Percentiles rank a stretch among this genome's conserved stretches.
Evolutionary conservation across 495 filamentous ascomycete species (phyloP).

Genomic region (Apiosordaria backusii): DNA sequence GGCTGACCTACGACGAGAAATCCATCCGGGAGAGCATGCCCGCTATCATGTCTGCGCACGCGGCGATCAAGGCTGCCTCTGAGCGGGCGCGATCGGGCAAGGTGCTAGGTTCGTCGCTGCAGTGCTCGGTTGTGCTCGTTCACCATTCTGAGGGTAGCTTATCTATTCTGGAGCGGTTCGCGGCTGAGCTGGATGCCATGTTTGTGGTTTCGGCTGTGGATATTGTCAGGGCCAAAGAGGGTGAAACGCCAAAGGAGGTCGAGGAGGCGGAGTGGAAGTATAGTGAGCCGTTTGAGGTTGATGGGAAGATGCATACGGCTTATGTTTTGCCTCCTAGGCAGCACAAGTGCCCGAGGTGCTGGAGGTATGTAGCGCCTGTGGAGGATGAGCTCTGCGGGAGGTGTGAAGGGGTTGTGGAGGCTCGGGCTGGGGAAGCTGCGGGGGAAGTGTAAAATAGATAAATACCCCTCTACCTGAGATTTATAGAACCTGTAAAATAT

Average conservation of each 20-base stretch:
- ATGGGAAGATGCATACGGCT: conserved; percentile 46
- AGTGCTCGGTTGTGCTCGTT: conserved; percentile 60
- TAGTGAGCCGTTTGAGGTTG: conserved; percentile 50
- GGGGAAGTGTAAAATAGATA: conserved; percentile 8
- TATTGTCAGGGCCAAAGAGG: conserved; percentile 30
- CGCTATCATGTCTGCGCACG: conserved; percentile 51
- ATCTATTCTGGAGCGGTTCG: conserved; percentile 49
- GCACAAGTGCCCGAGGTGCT: conserved; percentile 80
- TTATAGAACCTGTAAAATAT: not conserved
- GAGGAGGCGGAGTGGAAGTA: conserved; percentile 54
- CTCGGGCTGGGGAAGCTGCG: conserved; percentile 45
- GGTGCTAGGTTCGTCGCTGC: conserved; percentile 67
- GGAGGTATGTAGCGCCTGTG: conserved; percentile 65
- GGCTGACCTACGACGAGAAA: conserved; percentile 29
- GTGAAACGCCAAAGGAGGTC: conserved; percentile 26
- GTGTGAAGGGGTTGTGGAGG: conserved; percentile 65
- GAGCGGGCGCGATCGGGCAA: conserved; percentile 64
- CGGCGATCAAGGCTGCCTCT: conserved; percentile 64
- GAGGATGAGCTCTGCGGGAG: conserved; percentile 66
- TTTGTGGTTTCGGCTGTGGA: conserved; percentile 74
- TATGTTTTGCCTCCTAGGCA: conserved; percentile 64
- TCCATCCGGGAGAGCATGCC: conserved; percentile 51
- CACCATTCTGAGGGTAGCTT: conserved; percentile 29
- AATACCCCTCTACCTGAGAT: not conserved
- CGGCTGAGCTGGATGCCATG: conserved; percentile 62